Conservation (phyloP, 129 eudicot species). For the Silybum marianum region DNA sequence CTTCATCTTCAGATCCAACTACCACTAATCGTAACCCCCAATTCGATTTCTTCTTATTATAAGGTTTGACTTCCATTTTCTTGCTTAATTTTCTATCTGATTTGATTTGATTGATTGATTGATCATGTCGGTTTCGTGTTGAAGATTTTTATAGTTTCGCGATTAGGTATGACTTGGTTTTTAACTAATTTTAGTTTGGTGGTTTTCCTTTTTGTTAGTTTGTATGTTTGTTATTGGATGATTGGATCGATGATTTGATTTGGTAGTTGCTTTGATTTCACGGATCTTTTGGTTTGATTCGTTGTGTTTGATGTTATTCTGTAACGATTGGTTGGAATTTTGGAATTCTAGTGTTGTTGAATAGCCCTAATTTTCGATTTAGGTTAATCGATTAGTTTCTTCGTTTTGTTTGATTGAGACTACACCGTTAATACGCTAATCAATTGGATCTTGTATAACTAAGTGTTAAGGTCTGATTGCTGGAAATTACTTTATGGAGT, state of each 20-base stretch:
- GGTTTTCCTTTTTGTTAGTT: conserved; percentile 9
- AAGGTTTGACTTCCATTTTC: conserved; percentile 23
- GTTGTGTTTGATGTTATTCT: conserved; percentile 8
- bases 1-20: conserved; percentile 34
- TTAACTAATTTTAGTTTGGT: not conserved
- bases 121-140: conserved; percentile 22
- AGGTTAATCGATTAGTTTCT: not conserved
- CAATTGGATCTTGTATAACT: conserved; percentile 3
- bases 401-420: not conserved
- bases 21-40: conserved; percentile 17
- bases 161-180: conserved; percentile 15
- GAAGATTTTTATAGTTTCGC: not conserved
- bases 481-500: not conserved
- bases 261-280: conserved; percentile 20
- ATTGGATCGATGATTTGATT: conserved; percentile 17
- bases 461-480: conserved; percentile 3
- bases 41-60: not conserved
- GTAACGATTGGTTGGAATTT: conserved; percentile 17
- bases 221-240: conserved; percentile 3
- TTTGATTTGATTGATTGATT: not conserved
- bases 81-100: not conserved
- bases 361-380: conserved; percentile 21
- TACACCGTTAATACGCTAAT: conserved; percentile 7
- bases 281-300: conserved; percentile 25
- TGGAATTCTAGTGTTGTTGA: conserved; percentile 2